Evolutionary conservation across 2,329 filamentous ascomycete species (phyloP).

Genomic region (Phaeosphaeria sp.): DNA sequence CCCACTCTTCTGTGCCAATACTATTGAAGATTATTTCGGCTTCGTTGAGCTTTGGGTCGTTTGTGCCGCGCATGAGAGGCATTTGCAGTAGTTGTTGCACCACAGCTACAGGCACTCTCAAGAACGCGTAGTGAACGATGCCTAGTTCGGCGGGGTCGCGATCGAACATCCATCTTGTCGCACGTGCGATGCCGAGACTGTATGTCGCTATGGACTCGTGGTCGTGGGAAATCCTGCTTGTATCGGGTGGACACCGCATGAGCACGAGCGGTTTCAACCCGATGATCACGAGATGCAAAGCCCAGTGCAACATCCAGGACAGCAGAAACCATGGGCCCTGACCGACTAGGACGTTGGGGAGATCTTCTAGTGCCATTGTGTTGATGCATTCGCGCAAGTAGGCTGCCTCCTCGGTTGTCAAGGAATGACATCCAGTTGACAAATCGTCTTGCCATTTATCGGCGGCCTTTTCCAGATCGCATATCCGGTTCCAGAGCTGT

Average conservation of each 20-base stretch:
- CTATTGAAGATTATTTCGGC: neutral
- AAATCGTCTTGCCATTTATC: constrained; percentile 11
- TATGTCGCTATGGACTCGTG: constrained; percentile 2
- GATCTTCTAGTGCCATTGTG: constrained; percentile 3
- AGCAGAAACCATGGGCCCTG: constrained; percentile 6
- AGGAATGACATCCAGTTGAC: neutral
- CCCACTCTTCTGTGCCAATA: neutral
- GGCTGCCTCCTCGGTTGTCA: neutral
- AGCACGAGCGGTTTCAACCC: constrained; percentile 2
- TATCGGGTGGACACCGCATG: constrained; percentile 1
- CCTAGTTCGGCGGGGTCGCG: neutral
- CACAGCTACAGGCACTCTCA: constrained; percentile 3
- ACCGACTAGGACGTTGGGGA: constrained; percentile 9
- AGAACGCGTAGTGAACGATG: neutral
- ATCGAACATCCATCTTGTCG: constrained; percentile 8
- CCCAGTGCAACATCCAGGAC: constrained; percentile 19
- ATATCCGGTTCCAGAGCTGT: neutral
- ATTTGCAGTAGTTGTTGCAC: neutral
- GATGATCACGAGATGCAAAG: constrained; percentile 10
- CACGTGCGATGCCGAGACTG: constrained; percentile 10
- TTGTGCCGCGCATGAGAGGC: neutral
- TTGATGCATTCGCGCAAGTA: neutral
- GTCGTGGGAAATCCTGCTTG: neutral
- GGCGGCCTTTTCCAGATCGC: constrained; percentile 7
- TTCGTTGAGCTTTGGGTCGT: neutral